These are phyloP conservation scores for Eucalyptus sp. DNA, from an alignment of 345 rosid genomes.

Conservation along the genomic window DNA sequence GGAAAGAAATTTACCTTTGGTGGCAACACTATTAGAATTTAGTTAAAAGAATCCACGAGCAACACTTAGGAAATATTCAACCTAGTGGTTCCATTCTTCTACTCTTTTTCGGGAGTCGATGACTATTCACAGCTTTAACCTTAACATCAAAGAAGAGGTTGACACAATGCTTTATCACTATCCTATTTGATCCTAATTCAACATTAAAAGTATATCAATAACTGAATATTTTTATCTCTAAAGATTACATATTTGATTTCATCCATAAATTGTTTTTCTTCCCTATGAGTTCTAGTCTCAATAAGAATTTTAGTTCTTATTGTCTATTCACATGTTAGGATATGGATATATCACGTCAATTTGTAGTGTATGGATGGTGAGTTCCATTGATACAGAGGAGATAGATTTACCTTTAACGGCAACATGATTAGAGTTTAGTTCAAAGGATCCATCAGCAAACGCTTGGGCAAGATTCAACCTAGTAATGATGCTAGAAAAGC, in stretches of 20 bases:
- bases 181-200: not conserved
- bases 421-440: no score
- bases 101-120: not conserved
- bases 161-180: not conserved
- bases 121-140: not conserved
- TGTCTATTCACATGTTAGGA: not conserved
- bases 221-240: not conserved
- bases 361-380: not conserved
- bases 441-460: no score
- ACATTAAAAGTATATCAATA: not conserved
- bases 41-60: no score
- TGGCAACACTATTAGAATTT: no score
- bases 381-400: not conserved
- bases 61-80: no score
- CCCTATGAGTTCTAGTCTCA: not conserved
- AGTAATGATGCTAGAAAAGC: no score
- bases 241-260: not conserved
- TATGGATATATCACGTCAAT: not conserved
- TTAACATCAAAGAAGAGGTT: not conserved
- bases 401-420: no score
- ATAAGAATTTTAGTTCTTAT: not conserved
- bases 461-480: no score
- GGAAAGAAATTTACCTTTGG: no score
- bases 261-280: not conserved
- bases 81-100: not conserved